A percentile compares a stretch with the other conserved stretches of the same genome.
These are phyloP conservation scores for Aspergillus carlsbadensis DNA, from an alignment of 495 filamentous ascomycete species.

Conservation along the genomic window DNA sequence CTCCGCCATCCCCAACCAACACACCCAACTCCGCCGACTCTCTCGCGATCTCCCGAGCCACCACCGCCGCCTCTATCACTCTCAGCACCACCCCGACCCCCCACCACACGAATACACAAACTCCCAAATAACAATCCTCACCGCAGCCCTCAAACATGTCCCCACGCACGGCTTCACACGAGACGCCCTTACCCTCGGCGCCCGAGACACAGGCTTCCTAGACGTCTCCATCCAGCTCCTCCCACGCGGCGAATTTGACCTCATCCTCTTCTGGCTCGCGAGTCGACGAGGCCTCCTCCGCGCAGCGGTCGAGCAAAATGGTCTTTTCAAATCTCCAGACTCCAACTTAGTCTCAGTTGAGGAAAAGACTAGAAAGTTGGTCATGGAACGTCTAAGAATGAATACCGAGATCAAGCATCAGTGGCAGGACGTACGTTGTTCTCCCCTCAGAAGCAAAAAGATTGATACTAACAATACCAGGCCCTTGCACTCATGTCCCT, in stretches of 20 bases:
- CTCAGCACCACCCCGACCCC: constrained; percentile 58
- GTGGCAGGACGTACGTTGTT: constrained; percentile 78
- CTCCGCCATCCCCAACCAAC: not conserved
- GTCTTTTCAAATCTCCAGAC: constrained; percentile 18
- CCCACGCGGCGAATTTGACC: constrained; percentile 72
- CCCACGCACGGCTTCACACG: constrained; percentile 78
- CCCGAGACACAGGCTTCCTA: constrained; percentile 78
- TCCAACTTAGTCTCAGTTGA: constrained; percentile 37
- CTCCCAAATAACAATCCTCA: constrained; percentile 74
- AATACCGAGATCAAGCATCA: constrained; percentile 67
- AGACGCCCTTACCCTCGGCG: constrained; percentile 69
- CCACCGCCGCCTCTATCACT: constrained; percentile 63
- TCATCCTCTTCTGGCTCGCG: constrained; percentile 80
- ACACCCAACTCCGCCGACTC: constrained; percentile 3
- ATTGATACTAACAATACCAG: constrained; percentile 37
- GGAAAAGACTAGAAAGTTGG: constrained; percentile 60
- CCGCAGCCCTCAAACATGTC: constrained; percentile 74
- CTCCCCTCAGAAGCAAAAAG: not conserved
- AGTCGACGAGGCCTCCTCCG: constrained; percentile 60
- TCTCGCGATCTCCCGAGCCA: not conserved
- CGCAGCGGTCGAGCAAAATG: constrained; percentile 46
- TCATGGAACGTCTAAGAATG: constrained; percentile 69
- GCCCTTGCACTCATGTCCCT: constrained; percentile 88
- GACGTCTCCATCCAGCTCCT: constrained; percentile 83
- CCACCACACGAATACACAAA: constrained; percentile 60